Evolutionary conservation across 495 filamentous ascomycete genomes (phyloP).

Genomic region (Lentithecium fluviatile): DNA sequence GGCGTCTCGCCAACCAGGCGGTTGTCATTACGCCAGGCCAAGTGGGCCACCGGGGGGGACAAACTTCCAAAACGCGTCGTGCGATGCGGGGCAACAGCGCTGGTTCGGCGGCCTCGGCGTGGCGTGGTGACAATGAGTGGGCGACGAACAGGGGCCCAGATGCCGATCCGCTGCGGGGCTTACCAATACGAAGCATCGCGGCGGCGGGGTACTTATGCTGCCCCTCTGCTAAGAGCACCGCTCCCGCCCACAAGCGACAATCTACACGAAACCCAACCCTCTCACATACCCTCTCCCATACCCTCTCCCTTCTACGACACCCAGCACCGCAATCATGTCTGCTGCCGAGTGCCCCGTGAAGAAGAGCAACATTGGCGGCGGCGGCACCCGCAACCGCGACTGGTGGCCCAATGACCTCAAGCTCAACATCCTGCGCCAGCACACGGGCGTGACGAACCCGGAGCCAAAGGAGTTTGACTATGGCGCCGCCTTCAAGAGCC

Average conservation of each 20-base stretch:
- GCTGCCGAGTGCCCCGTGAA: conserved; percentile 49
- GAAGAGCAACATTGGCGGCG: conserved; percentile 57
- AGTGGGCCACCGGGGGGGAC: background rate
- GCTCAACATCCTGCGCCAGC: conserved; percentile 70
- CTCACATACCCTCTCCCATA: too few species aligned
- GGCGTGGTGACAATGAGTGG: background rate
- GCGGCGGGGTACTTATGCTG: background rate
- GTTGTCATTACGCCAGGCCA: too few species aligned
- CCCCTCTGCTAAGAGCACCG: background rate
- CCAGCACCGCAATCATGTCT: background rate
- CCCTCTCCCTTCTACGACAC: background rate
- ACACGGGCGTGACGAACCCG: conserved; percentile 60
- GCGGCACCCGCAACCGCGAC: conserved; percentile 61
- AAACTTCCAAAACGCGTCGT: background rate
- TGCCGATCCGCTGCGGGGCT: conserved; percentile 1
- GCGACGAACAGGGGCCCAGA: background rate
- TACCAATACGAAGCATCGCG: background rate
- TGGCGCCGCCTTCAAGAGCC: conserved; percentile 63
- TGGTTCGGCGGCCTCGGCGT: background rate
- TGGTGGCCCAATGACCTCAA: conserved; percentile 69
- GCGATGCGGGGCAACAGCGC: background rate
- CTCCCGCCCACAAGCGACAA: background rate
- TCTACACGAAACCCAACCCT: background rate
- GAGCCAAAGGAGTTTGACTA: conserved; percentile 63
- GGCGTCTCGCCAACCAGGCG: background rate